Conservation (phyloP, 2,329 filamentous ascomycete genomes). For the Juglanconis oblonga region DNA sequence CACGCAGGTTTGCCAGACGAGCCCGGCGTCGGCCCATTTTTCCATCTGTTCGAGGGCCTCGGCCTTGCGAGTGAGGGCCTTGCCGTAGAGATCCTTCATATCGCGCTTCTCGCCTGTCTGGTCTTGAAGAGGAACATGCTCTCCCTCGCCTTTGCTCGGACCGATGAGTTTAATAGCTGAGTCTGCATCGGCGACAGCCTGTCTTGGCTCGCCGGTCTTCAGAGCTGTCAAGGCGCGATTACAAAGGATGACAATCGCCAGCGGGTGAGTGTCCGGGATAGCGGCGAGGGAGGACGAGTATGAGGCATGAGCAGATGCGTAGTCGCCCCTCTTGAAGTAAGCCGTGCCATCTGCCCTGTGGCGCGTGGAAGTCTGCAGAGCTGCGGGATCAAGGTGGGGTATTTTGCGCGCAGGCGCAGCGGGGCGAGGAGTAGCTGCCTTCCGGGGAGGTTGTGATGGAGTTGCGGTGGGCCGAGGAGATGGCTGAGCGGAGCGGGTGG, state of each 20-base stretch:
- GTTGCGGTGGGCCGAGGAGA: constrained; percentile 41
- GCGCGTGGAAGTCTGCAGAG: constrained; percentile 71
- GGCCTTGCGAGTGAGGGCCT: constrained; percentile 89
- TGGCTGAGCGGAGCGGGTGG: constrained; percentile 37
- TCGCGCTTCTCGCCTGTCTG: constrained; percentile 66
- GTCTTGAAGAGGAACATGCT: constrained; percentile 69
- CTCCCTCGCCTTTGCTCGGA: constrained; percentile 70
- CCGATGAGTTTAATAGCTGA: constrained; percentile 78
- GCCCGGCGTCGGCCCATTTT: constrained; percentile 80
- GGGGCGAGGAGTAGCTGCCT: constrained; percentile 40
- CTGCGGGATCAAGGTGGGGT: constrained; percentile 65
- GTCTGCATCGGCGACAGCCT: constrained; percentile 82
- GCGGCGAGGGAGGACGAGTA: constrained; percentile 75
- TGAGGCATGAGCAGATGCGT: constrained; percentile 76
- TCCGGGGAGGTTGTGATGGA: constrained; percentile 45
- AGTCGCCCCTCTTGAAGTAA: constrained; percentile 93
- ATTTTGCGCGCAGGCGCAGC: constrained; percentile 50
- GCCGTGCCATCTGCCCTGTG: constrained; percentile 78
- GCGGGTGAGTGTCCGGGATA: constrained; percentile 75
- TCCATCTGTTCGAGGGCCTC: constrained; percentile 96
- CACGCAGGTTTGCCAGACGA: constrained; percentile 78
- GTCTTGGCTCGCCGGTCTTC: constrained; percentile 89
- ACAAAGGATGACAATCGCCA: constrained; percentile 83
- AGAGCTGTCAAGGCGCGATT: constrained; percentile 88
- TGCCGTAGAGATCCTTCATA: constrained; percentile 91